These are phyloP conservation scores for Samsoniella hepiali DNA, from an alignment of 2,329 filamentous ascomycete genomes.

Conservation along the genomic window DNA sequence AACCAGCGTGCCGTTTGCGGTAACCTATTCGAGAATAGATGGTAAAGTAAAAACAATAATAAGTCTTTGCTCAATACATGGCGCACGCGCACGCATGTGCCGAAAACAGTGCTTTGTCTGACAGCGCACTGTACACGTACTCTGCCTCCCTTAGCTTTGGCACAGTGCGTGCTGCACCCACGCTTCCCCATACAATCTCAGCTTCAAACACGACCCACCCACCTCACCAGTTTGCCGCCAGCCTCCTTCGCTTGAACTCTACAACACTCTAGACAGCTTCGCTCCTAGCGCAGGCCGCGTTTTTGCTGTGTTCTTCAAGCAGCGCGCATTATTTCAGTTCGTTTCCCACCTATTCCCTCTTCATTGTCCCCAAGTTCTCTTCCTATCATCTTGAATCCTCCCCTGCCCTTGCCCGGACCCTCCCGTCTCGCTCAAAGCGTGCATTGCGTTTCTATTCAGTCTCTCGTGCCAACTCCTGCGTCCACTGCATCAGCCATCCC, in stretches of 20 bases:
- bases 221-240: slow-evolving; percentile 10
- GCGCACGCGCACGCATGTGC: neutral
- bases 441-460: slow-evolving; percentile 1
- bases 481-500: neutral
- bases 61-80: neutral
- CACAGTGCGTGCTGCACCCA: neutral
- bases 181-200: slow-evolving; percentile 3
- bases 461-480: slow-evolving; percentile 5
- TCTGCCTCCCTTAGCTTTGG: neutral
- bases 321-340: slow-evolving; percentile 17
- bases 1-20: no score
- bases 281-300: slow-evolving; percentile 14
- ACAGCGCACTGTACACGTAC: neutral
- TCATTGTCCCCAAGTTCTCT: neutral
- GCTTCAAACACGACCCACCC: slow-evolving; percentile 14
- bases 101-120: neutral
- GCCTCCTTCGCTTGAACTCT: slow-evolving; percentile 14
- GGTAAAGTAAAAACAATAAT: neutral
- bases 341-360: slow-evolving; percentile 9
- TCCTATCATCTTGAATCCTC: slow-evolving; percentile 14
- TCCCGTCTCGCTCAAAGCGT: slow-evolving; percentile 6
- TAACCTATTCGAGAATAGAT: neutral
- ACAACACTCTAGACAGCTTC: slow-evolving; percentile 11
- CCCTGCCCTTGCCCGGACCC: neutral
- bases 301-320: slow-evolving; percentile 9